Conservation (phyloP, 2,329 filamentous ascomycete species). For the Onygenales sp. region DNA sequence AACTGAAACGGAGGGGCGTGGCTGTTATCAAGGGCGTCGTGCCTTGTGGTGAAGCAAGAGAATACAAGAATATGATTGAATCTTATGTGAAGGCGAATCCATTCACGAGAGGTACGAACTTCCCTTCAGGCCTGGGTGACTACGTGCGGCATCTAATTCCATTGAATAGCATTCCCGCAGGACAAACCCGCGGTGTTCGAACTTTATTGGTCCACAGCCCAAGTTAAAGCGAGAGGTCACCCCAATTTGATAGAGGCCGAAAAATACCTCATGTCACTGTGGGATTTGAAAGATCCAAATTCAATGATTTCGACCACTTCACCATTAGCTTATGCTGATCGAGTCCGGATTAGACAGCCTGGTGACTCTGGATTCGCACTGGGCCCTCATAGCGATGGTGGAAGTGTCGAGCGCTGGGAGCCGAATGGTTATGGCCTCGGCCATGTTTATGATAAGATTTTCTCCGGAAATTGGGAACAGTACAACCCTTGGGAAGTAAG, state of each 20-base stretch:
- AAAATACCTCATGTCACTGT: conserved; percentile 53
- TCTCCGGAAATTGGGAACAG: conserved; percentile 65
- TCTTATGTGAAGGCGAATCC: conserved; percentile 44
- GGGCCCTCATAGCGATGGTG: conserved; percentile 65
- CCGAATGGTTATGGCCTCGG: conserved; percentile 51
- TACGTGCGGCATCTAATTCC: no score
- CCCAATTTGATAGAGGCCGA: conserved; percentile 55
- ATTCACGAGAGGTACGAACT: not conserved
- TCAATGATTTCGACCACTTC: conserved; percentile 42
- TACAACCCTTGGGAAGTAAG: conserved; percentile 77
- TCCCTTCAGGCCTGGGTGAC: no score
- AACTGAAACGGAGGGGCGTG: conserved; percentile 49
- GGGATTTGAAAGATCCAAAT: conserved; percentile 39
- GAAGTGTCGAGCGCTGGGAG: conserved; percentile 68
- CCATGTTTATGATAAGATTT: conserved; percentile 64
- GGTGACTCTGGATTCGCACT: conserved; percentile 63
- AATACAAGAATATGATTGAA: conserved; percentile 55
- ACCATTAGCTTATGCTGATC: conserved; percentile 60
- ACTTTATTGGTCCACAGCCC: conserved; percentile 63
- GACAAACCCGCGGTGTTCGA: conserved; percentile 63
- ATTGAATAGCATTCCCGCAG: conserved; percentile 48
- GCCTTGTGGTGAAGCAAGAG: conserved; percentile 51
- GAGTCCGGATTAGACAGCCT: conserved; percentile 61
- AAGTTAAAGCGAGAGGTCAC: conserved; percentile 59
- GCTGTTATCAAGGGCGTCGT: conserved; percentile 59